Evolutionary conservation across 1,284 basidiomycete species (phyloP), one percentile per base, ranked within the genome.

Genomic region (Peniophora sp.): DNA sequence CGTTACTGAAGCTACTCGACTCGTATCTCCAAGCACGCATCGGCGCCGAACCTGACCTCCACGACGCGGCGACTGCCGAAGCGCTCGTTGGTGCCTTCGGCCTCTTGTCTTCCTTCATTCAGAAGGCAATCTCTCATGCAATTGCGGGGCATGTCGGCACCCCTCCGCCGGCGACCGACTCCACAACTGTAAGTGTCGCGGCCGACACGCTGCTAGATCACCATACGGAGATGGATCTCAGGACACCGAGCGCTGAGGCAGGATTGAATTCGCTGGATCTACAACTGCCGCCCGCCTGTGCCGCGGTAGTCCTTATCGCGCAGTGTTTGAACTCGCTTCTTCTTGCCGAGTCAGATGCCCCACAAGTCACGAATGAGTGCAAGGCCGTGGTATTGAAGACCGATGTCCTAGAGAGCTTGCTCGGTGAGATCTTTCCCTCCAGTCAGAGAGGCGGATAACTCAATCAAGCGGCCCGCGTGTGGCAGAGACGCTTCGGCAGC

Each of bases 1-100:
- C 80, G 11, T 68, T 94, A n/a, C 76, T 95, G 51, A 94, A 93
- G 66, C 71, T 94, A 5, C 68, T 93, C 15, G 92, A 95, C 63
- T 87, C 89, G 2, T 83, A 86, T 60, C 69, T 92, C 49, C 83
- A 88, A 57, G 73, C 78, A 10, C 15, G 47, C 9, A 22, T 36
- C 24, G 24, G 49, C 53, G 49, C 51, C 17, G 50, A 53, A 51
- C 51, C 36, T 42, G 34, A 54, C 48, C 42, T 11, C 39, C 15
- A 14, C 37, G 65, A 51, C 65, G 63, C 45, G 70, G 76, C 44
- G 58, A 58, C 23, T 70, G 70, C 32, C 67, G 84, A 49, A 69
- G 73, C 82, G 68, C 64, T 84, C 27, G 69, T 74, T 14, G 64
- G 61, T 43, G 66, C 68, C 42, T 85, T 88, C 59, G 74, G 83